phyloP scores from a whole-genome alignment of 352 stramenopile species.

The Phytopythium helicoides region DNA sequence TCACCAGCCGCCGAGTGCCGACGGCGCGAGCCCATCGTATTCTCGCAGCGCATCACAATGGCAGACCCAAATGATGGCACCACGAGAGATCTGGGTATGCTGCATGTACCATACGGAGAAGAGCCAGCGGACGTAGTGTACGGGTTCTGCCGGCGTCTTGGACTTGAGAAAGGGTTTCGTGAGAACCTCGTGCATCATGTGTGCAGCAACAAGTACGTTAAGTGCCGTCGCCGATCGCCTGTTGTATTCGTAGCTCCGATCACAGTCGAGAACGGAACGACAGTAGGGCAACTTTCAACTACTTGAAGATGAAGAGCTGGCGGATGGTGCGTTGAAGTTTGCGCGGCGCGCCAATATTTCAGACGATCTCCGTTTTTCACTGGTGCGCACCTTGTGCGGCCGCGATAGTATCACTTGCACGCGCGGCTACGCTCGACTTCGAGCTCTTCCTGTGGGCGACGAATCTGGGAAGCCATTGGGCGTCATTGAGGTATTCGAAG shows the following conservation, averaged over 20 bases:
- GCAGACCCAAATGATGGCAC: slow-evolving; percentile 8
- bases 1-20: slow-evolving; percentile 26
- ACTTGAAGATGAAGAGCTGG: slow-evolving; percentile 67
- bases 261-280: slow-evolving; percentile 42
- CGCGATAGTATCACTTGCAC: slow-evolving; percentile 57
- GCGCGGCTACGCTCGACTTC: slow-evolving; percentile 49
- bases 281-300: slow-evolving; percentile 35
- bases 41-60: slow-evolving; percentile 38
- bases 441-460: slow-evolving; percentile 39
- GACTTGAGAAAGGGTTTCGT: slow-evolving; percentile 34
- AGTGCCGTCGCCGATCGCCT: slow-evolving; percentile 38
- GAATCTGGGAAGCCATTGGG: no score
- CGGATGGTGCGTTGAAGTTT: slow-evolving; percentile 64
- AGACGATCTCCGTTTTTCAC: slow-evolving; percentile 31
- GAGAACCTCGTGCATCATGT: slow-evolving; percentile 44
- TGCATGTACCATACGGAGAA: slow-evolving; percentile 47
- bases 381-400: slow-evolving; percentile 60
- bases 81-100: slow-evolving; percentile 27
- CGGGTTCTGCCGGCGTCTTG: slow-evolving; percentile 35
- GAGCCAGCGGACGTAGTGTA: slow-evolving; percentile 59
- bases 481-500: slow-evolving; percentile 56
- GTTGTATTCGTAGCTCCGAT: slow-evolving; percentile 59
- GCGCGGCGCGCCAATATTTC: slow-evolving; percentile 48
- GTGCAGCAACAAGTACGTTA: slow-evolving; percentile 51
- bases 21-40: slow-evolving; percentile 46